Evolutionary conservation across 139 green algal genomes (phyloP).

Genomic region (Tetradesmus lagerheimii): DNA sequence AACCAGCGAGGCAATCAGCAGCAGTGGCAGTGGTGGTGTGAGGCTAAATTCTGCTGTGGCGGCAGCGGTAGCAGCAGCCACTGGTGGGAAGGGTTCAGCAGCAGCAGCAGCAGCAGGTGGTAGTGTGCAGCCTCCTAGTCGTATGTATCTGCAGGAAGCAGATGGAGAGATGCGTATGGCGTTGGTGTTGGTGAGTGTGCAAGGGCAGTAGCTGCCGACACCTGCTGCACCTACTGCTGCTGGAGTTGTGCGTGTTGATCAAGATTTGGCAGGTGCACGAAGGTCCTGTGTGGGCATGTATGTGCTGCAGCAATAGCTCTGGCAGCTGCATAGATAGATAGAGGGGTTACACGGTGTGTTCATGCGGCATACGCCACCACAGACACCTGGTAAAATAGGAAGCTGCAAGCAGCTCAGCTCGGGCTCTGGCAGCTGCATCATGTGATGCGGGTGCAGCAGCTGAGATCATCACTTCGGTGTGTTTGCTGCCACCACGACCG

Average conservation of each 20-base stretch:
- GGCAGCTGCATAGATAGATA: no score
- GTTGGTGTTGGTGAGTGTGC: constrained; percentile 19
- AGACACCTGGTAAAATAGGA: no score
- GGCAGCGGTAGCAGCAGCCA: constrained; percentile 11
- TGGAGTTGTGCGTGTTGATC: not conserved
- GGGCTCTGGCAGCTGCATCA: no score
- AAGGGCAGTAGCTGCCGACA: not conserved
- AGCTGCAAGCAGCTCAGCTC: no score
- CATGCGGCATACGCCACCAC: no score
- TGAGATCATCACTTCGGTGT: no score
- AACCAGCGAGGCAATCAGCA: not conserved
- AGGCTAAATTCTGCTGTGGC: not conserved
- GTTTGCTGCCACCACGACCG: no score
- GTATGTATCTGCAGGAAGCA: constrained; percentile 49
- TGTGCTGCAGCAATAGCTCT: no score
- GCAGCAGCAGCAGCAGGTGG: not conserved
- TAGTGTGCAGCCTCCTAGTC: constrained; percentile 21
- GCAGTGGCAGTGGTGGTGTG: not conserved
- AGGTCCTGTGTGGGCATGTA: no score
- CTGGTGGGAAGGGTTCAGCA: not conserved
- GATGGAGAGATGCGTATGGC: constrained; percentile 47
- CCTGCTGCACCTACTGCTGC: not conserved
- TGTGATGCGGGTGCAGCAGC: no score
- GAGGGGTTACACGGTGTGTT: no score
- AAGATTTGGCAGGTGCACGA: no score